Conservation (phyloP, 2,329 filamentous ascomycete genomes). For the Colletotrichum gloeosporioides region DNA sequence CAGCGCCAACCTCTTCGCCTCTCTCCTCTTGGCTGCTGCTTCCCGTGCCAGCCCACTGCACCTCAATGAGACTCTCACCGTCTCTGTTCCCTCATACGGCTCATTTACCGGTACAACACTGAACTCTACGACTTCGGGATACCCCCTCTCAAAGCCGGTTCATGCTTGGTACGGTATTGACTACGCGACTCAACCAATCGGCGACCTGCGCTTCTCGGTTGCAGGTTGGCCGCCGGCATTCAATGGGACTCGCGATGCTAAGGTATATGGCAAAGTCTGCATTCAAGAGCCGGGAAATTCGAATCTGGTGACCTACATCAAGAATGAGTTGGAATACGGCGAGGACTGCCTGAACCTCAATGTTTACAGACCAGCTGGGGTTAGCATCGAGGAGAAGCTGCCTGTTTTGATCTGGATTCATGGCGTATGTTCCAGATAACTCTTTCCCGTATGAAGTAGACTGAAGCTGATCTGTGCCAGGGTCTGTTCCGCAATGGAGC, state of each 20-base stretch:
- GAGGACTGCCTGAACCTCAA: constrained; percentile 19
- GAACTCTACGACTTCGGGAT: not conserved
- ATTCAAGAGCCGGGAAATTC: constrained; percentile 6
- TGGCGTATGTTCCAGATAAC: not conserved
- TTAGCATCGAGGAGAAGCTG: constrained; percentile 8
- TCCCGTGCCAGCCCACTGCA: not conserved
- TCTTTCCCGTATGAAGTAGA: accelerated
- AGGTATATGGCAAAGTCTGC: not conserved
- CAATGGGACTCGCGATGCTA: not conserved
- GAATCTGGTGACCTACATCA: not conserved
- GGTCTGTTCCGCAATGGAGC: constrained; percentile 9
- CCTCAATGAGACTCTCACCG: not conserved
- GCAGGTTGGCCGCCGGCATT: not conserved
- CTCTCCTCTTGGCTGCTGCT: not conserved
- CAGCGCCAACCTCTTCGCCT: not conserved
- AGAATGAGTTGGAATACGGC: not conserved
- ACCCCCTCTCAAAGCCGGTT: not conserved
- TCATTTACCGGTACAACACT: not conserved
- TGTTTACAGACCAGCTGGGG: constrained; percentile 3
- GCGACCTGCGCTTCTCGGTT: not conserved
- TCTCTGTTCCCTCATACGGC: not conserved
- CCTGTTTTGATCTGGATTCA: constrained; percentile 22
- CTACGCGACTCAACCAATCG: not conserved
- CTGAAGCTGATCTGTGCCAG: not conserved
- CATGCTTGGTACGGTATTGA: constrained; percentile 9